Conservation (phyloP, 192 early-diverging fungal genomes). For the Chytriomyces confervae region DNA sequence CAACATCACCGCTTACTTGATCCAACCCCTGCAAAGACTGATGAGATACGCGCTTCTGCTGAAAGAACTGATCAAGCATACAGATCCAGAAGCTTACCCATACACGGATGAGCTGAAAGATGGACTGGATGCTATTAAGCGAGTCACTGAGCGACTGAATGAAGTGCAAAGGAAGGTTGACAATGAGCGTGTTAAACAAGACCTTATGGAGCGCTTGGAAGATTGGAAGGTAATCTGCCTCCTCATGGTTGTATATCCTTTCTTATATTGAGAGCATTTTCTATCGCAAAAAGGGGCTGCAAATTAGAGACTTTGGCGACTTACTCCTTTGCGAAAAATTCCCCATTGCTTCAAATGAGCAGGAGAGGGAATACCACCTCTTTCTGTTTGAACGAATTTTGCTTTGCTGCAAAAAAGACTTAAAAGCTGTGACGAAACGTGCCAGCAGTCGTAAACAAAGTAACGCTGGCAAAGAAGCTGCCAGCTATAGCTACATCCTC, state of each 20-base stretch:
- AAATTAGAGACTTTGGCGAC: constrained; percentile 76
- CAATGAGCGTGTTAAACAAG: constrained; percentile 79
- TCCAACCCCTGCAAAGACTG: constrained; percentile 59
- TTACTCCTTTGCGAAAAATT: constrained; percentile 90
- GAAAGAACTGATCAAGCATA: constrained; percentile 58
- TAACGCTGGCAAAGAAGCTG: constrained; percentile 25
- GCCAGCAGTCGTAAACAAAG: constrained; percentile 55
- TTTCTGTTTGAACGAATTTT: constrained; percentile 93
- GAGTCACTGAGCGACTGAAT: constrained; percentile 88
- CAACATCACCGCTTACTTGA: constrained; percentile 12
- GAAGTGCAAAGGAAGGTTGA: constrained; percentile 89
- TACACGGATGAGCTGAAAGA: constrained; percentile 58
- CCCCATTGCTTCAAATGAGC: constrained; percentile 77
- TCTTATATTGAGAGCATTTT: too few species aligned
- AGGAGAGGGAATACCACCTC: constrained; percentile 81
- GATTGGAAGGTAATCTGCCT: too few species aligned
- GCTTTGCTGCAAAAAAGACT: constrained; percentile 87
- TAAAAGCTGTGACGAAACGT: constrained; percentile 19
- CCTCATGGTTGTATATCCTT: too few species aligned
- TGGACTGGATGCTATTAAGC: constrained; percentile 81
- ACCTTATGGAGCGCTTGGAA: constrained; percentile 49
- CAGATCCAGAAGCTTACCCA: constrained; percentile 41
- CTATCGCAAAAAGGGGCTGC: constrained; percentile 56
- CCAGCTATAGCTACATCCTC: constrained; percentile 45
- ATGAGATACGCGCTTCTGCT: constrained; percentile 96